Conservation (phyloP, 305 asterid species). For the Ajuga reptans region DNA sequence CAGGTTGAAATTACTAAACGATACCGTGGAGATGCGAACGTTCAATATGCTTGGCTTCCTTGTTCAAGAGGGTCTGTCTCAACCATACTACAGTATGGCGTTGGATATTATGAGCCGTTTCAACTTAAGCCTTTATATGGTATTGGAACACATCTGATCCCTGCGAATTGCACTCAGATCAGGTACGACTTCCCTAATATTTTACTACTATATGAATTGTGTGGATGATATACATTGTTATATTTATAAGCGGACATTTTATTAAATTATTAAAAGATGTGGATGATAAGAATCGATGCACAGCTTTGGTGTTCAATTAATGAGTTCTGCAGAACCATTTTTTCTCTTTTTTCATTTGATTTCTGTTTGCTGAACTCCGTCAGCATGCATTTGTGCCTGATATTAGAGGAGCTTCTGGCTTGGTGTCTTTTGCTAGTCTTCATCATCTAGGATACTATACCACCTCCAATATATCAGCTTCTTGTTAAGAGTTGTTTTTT, state of each 20-base stretch:
- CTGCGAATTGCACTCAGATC: slow-evolving; percentile 62
- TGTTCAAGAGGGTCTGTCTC: slow-evolving; percentile 46
- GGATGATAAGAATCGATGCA: not conserved
- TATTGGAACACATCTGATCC: slow-evolving; percentile 63
- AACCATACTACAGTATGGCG: slow-evolving; percentile 57
- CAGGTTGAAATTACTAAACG: slow-evolving; percentile 63
- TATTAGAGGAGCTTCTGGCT: not conserved
- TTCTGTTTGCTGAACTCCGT: not conserved
- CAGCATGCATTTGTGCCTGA: not conserved
- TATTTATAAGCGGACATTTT: no score
- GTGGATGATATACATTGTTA: not conserved
- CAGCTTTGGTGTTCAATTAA: not conserved
- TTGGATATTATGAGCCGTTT: slow-evolving; percentile 40
- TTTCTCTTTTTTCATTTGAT: not conserved
- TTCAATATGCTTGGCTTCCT: slow-evolving; percentile 90
- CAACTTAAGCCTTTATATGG: slow-evolving; percentile 41
- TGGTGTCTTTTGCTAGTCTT: not conserved
- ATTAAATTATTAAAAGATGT: no score
- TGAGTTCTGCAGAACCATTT: not conserved
- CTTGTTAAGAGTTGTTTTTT: not conserved
- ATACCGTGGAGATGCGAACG: slow-evolving; percentile 72
- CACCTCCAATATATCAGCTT: not conserved
- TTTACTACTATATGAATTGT: not conserved
- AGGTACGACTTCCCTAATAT: slow-evolving; percentile 45
- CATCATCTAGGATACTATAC: not conserved